Evolutionary conservation across 2,329 filamentous ascomycete genomes (phyloP), one percentile per base, ranked within the genome.

Genomic region (Acrodontium crateriforme): DNA sequence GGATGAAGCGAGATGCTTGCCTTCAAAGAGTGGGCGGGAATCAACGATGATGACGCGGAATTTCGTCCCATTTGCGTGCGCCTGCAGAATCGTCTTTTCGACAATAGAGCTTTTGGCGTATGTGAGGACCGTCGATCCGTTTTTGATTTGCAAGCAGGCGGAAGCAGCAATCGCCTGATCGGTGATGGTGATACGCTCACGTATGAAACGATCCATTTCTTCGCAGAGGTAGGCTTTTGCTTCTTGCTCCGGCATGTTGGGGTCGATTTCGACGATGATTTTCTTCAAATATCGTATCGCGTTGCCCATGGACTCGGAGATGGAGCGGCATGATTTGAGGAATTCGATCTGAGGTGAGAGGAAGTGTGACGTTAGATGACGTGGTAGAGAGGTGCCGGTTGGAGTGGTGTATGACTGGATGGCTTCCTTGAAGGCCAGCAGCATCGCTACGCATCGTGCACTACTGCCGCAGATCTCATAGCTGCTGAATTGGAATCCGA

Each of bases 231-330:
- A 63, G 31, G 74, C 68, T 59, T 93, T 94, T 15, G 85, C 85
- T 25, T 81, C 74, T 12, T 71, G 60, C 50, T 98, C 87, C 16
- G 81, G 74, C 2, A 78, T 71, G 42, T 85, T 79, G 21, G 87
- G 83, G 45, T 94, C 84, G 33, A 94, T 76, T 43, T 83, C 83
- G 45, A 82, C 79, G 49, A 98, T 87, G 46, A 83, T 74, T 25
- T 93, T 72, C 62, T 98, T 98, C 27, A 98, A 68, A 67, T 84
- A 87, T 30, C 89, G 74, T 50, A 98, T 92, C 18, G 84, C 84
- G 53, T 95, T 98, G 35, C 89, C 89, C 76, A 95, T 93, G 37
- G 82, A 83, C 56, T 93, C 89, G 41, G 82, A 91, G 58, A 98
- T 80, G 18, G 89, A 85, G n/a, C 89, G 76, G 49, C 85, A 94